phyloP scores from a whole-genome alignment of 2,329 filamentous ascomycete species.

The Neocatenulostroma microsporum region DNA sequence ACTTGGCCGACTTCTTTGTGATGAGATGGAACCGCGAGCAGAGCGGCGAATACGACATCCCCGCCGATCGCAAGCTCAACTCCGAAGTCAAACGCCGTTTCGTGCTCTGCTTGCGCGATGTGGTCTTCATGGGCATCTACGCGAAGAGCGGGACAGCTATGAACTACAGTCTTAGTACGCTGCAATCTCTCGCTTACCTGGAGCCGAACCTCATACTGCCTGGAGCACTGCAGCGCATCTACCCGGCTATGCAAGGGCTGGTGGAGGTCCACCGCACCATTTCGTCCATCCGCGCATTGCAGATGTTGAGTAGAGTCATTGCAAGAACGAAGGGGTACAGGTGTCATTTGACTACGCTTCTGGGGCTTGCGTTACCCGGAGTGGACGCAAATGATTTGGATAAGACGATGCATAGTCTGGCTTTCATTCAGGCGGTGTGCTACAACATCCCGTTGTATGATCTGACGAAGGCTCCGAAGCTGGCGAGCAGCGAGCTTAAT shows the following conservation, averaged over 20 bases:
- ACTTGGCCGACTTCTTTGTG: slow-evolving; percentile 90
- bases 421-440: slow-evolving; percentile 90
- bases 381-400: slow-evolving; percentile 97
- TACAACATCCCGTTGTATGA: slow-evolving; percentile 93
- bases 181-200: slow-evolving; percentile 82
- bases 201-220: slow-evolving; percentile 89
- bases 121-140: slow-evolving; percentile 97
- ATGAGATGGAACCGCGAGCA: slow-evolving; percentile 96
- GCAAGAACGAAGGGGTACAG: slow-evolving; percentile 90
- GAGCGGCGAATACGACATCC: slow-evolving; percentile 83
- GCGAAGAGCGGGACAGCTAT: slow-evolving; percentile 89
- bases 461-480: slow-evolving; percentile 53
- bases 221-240: slow-evolving; percentile 89
- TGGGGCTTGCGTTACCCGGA: slow-evolving; percentile 87
- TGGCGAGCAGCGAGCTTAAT: slow-evolving; percentile 29
- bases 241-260: slow-evolving; percentile 89
- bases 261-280: slow-evolving; percentile 96
- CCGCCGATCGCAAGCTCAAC: slow-evolving; percentile 69
- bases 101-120: slow-evolving; percentile 79
- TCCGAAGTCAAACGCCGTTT: slow-evolving; percentile 79
- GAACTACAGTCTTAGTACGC: slow-evolving; percentile 80
- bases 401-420: slow-evolving; percentile 89
- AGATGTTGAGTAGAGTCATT: slow-evolving; percentile 88
- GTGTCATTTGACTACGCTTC: slow-evolving; percentile 86
- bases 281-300: slow-evolving; percentile 82